These are phyloP conservation scores for Xylariales sp. DNA, from an alignment of 2,329 filamentous ascomycete genomes.

Conservation along the genomic window DNA sequence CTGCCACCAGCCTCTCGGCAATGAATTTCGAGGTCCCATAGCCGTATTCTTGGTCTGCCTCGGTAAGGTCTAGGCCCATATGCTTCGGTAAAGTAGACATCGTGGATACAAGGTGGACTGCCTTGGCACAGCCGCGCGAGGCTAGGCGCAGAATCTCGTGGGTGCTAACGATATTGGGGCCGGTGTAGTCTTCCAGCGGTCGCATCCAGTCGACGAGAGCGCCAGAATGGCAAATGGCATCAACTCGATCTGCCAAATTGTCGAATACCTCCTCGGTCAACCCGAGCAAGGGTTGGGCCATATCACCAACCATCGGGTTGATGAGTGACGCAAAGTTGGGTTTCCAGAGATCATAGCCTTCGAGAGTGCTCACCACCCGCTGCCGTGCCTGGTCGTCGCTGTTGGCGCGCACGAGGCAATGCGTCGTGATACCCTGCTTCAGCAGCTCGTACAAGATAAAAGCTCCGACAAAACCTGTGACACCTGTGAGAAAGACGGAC, in stretches of 20 bases:
- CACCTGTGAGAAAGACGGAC: conserved; percentile 21
- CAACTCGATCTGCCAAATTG: conserved; percentile 19
- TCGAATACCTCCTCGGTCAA: conserved; percentile 18
- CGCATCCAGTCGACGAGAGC: conserved; percentile 27
- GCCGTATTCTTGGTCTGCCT: conserved; percentile 22
- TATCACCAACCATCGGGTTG: conserved; percentile 18
- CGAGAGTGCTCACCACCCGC: conserved; percentile 16
- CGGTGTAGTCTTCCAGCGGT: conserved; percentile 23
- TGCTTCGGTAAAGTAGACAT: conserved; percentile 24
- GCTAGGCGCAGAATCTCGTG: conserved; percentile 26
- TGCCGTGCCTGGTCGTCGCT: conserved; percentile 11
- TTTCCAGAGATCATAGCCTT: conserved; percentile 20
- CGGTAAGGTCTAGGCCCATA: conserved; percentile 18
- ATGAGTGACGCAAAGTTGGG: conserved; percentile 16
- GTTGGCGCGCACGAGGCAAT: conserved; percentile 22
- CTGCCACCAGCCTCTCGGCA: conserved; percentile 20
- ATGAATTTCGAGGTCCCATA: conserved; percentile 24
- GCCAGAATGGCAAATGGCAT: conserved; percentile 23
- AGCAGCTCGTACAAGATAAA: conserved; percentile 22
- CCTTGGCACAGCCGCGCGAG: conserved; percentile 20
- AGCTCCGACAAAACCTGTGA: conserved; percentile 24
- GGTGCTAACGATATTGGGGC: conserved; percentile 25
- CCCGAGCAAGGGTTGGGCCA: conserved; percentile 21
- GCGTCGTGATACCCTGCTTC: conserved; percentile 15
- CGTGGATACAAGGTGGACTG: conserved; percentile 24